A percentile compares a stretch with the other conserved stretches of the same genome.
Evolutionary conservation across 2,329 filamentous ascomycete genomes (phyloP).

Genomic region (Cucurbitaria berberidis): DNA sequence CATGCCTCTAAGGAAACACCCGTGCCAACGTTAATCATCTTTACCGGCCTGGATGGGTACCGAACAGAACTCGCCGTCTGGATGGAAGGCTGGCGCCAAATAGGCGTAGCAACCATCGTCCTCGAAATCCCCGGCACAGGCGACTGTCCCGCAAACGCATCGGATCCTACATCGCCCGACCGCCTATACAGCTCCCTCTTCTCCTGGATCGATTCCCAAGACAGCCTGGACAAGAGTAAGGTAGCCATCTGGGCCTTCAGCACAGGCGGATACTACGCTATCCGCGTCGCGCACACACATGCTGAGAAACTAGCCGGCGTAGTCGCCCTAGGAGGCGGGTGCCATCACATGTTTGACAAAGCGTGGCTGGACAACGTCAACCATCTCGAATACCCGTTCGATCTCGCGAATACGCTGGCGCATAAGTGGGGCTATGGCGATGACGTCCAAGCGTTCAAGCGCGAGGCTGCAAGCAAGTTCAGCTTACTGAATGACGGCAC

Average conservation of each 20-base stretch:
- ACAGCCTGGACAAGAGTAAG: conserved; percentile 55
- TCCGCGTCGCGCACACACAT: conserved; percentile 65
- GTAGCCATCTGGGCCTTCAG: conserved; percentile 63
- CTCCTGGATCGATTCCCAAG: conserved; percentile 59
- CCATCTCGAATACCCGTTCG: conserved; percentile 66
- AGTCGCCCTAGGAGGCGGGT: conserved; percentile 62
- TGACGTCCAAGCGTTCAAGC: conserved; percentile 53
- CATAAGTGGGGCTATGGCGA: conserved; percentile 55
- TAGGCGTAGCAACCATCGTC: conserved; percentile 58
- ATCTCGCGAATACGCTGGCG: conserved; percentile 58
- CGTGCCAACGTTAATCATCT: conserved; percentile 61
- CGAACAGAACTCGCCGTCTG: conserved; percentile 62
- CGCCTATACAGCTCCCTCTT: conserved; percentile 61
- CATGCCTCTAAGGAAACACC: conserved; percentile 51
- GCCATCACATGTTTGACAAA: conserved; percentile 61
- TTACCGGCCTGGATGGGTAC: conserved; percentile 66
- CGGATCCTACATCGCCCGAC: conserved; percentile 58
- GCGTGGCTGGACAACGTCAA: conserved; percentile 63
- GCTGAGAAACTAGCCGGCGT: conserved; percentile 57
- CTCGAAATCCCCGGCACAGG: conserved; percentile 65
- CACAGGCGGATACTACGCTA: conserved; percentile 65
- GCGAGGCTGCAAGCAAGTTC: conserved; percentile 57
- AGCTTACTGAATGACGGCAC: conserved; percentile 63
- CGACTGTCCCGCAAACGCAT: conserved; percentile 58
- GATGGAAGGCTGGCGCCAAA: conserved; percentile 58